phyloP scores from a whole-genome alignment of 31 red algal species.

The Bonnemaisonia californica region DNA sequence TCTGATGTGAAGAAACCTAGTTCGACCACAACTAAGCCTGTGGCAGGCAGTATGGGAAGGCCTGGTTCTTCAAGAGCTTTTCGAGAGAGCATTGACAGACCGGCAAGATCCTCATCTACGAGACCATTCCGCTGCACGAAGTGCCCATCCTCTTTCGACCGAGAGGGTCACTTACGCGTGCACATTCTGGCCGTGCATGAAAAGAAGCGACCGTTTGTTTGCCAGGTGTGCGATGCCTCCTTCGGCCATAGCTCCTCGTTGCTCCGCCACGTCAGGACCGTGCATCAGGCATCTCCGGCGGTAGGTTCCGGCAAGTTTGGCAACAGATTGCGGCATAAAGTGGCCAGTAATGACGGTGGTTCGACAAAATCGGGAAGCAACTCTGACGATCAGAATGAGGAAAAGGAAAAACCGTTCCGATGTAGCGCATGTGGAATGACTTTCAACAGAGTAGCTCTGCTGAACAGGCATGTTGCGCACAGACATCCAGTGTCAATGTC shows the following conservation, averaged over 20 bases:
- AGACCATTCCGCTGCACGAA: constrained; percentile 68
- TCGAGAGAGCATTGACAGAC: constrained; percentile 30
- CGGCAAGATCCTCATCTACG: constrained; percentile 24
- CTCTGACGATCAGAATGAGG: constrained; percentile 18
- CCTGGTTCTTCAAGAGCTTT: constrained; percentile 31
- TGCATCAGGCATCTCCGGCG: constrained; percentile 60
- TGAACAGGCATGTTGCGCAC: constrained; percentile 66
- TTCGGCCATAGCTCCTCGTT: constrained; percentile 85
- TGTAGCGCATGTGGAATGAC: constrained; percentile 64
- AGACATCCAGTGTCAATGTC: constrained; percentile 28
- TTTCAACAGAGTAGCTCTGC: constrained; percentile 54
- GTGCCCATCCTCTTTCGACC: constrained; percentile 78
- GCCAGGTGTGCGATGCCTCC: constrained; percentile 75
- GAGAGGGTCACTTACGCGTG: constrained; percentile 73
- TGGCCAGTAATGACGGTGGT: constrained; percentile 6
- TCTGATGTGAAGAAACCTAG: too few relatives aligned
- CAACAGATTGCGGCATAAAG: not conserved
- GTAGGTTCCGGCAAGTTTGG: constrained; percentile 48
- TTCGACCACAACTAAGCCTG: too few relatives aligned
- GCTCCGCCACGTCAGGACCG: constrained; percentile 66
- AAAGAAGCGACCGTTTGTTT: constrained; percentile 83
- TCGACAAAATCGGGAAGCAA: constrained; percentile 3
- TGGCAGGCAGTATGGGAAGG: too few relatives aligned
- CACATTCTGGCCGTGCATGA: constrained; percentile 83
- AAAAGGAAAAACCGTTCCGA: constrained; percentile 56